Evolutionary conservation across 306 rosid genomes (phyloP).

Genomic region (Fagus sylvatica): DNA sequence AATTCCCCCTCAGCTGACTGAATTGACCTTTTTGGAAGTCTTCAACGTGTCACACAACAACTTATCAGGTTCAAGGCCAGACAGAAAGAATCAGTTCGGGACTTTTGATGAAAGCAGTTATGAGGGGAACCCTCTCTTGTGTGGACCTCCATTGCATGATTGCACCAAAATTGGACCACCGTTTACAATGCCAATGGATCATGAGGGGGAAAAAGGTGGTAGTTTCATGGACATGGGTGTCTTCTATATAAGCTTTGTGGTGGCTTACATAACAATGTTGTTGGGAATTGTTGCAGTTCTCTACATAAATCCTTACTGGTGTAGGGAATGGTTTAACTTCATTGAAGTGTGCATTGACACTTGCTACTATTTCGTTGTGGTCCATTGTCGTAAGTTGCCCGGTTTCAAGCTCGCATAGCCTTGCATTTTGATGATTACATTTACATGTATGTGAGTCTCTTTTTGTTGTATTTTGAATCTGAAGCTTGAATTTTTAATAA

Average conservation of each 20-base stretch:
- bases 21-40: neutral
- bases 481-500: no score
- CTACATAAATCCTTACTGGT: neutral
- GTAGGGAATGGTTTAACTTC: neutral
- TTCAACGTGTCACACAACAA: slow-evolving; percentile 11
- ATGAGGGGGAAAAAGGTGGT: neutral
- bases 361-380: neutral
- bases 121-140: neutral
- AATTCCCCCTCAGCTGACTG: neutral
- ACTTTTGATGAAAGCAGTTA: neutral
- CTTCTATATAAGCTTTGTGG: neutral
- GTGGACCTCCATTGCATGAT: neutral
- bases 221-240: neutral
- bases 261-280: neutral
- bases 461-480: no score
- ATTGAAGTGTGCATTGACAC: neutral
- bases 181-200: neutral
- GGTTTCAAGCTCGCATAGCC: neutral
- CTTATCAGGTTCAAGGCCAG: neutral
- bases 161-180: no score
- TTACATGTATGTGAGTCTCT: no score
- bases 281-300: neutral
- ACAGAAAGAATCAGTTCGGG: neutral
- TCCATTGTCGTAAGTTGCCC: neutral
- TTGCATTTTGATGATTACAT: no score